These are phyloP conservation scores for Stachybotrys chartarum DNA, from an alignment of 2,329 filamentous ascomycete species.

Conservation along the genomic window DNA sequence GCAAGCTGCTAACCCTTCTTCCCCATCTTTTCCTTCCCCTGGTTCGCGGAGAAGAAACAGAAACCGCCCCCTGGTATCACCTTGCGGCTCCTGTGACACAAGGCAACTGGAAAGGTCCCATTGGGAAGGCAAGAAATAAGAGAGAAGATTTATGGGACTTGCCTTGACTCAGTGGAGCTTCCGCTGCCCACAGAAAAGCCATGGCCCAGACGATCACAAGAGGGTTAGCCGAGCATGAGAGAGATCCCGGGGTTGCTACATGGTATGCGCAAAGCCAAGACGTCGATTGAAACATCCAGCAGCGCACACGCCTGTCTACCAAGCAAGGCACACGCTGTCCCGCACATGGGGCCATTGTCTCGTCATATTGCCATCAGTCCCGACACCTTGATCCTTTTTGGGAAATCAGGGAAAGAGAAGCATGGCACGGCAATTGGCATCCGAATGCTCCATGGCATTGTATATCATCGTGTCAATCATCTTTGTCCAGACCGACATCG, in stretches of 20 bases:
- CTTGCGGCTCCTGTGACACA: not conserved
- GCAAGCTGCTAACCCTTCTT: not conserved
- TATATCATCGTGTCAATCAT: not conserved
- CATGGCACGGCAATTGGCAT: not conserved
- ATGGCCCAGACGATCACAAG: not conserved
- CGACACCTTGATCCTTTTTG: not conserved
- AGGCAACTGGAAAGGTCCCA: too few species aligned
- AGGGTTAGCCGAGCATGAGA: too few species aligned
- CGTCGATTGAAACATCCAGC: not conserved
- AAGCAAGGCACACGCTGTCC: not conserved
- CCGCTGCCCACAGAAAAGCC: too few species aligned
- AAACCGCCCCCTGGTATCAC: not conserved
- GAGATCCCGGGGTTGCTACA: not conserved
- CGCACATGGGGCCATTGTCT: not conserved
- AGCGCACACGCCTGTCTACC: not conserved
- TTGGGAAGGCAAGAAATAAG: not conserved
- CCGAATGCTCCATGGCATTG: not conserved
- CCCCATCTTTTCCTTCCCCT: not conserved
- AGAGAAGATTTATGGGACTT: not conserved
- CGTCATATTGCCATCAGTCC: not conserved
- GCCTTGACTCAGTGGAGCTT: too few species aligned
- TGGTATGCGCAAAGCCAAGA: not conserved
- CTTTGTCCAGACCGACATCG: not conserved
- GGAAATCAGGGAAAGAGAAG: not conserved
- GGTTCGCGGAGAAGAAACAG: not conserved